These are phyloP conservation scores for Ilyonectria robusta DNA, from an alignment of 2,329 filamentous ascomycete species.

Conservation along the genomic window DNA sequence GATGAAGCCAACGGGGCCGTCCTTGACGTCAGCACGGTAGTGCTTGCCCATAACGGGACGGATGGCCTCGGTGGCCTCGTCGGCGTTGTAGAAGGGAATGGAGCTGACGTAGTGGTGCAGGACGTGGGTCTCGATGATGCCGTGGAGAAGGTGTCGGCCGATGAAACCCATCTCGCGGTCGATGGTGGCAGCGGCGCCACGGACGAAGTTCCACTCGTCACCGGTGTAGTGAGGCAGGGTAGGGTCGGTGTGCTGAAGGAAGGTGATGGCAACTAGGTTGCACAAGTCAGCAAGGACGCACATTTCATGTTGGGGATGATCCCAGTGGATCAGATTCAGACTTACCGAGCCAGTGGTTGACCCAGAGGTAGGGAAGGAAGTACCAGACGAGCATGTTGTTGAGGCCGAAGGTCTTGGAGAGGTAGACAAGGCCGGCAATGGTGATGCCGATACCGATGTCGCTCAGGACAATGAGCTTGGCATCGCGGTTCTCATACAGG, in stretches of 20 bases:
- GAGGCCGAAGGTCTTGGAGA: conserved; percentile 86
- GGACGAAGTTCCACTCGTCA: conserved; percentile 91
- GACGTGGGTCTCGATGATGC: conserved; percentile 97
- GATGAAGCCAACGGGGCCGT: conserved; percentile 86
- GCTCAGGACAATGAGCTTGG: conserved; percentile 86
- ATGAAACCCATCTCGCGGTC: conserved; percentile 98
- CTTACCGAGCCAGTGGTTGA: conserved; percentile 99
- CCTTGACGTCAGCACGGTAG: conserved; percentile 87
- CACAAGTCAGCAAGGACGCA: conserved; percentile 44
- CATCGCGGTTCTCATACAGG: conserved; percentile 92
- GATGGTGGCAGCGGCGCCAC: conserved; percentile 94
- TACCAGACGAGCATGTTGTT: conserved; percentile 95
- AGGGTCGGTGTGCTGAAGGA: conserved; percentile 96
- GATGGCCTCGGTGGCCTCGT: conserved; percentile 95
- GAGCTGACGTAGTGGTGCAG: conserved; percentile 97
- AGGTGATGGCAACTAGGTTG: conserved; percentile 92
- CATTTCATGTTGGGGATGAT: background rate
- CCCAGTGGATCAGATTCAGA: background rate
- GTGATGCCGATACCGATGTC: conserved; percentile 84
- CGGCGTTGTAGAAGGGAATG: conserved; percentile 97
- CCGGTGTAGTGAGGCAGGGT: conserved; percentile 92
- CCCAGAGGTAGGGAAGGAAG: conserved; percentile 94
- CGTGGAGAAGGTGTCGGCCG: conserved; percentile 90
- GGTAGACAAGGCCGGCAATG: conserved; percentile 72
- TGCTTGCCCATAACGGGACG: conserved; percentile 95